Base-by-base conservation (phyloP, 192 early-diverging fungal genomes). In the Umbelopsis vinacea region DNA sequence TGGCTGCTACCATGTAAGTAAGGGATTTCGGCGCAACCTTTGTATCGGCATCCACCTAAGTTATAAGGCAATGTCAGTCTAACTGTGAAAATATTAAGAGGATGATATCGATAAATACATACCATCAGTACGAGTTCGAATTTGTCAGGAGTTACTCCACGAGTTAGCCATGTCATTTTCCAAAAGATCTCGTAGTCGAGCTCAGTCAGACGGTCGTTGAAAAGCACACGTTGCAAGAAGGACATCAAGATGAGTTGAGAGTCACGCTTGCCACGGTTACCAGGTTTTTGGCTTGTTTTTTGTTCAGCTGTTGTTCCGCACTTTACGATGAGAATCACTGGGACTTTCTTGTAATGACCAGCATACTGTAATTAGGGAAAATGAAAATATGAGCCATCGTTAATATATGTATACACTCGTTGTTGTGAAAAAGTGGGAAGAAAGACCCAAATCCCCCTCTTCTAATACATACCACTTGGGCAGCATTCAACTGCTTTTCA, bases 191-290 rank as follows among this genome's bases (percentile, higher is more conserved):
- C 96, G 83, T 89, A 93, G 76, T 97, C 94, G 29, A 97, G 82
- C 29, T 91, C 86, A 6, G 88, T 90, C 87, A 97, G 92, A 67
- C 91, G 87, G 48, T 96, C 96, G 70, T 95, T 89, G 79, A 86
- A 87, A 48, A 84, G 79, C 29, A 88, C 82, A 60, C 91, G 88
- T 60, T 89, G 90, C 67, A 95, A 85, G 84, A 95, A 97, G 45
- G 89, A 87, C 95, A 97, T 97, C 75, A 97, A 79, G 68, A 97
- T 90, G 72, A 97, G 79, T 82, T 97, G 95, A 57, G 93, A 95
- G 79, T 97, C 95, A 67, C 95, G 92, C 82, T 97, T 97, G 67
- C 95, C 95, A 68, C 94, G 85, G 81, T 97, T 97, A 52, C 91
- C 91, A 24, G 91, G 83, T 77, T 92, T 92, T 67, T 78, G 75